Evolutionary conservation across 2,329 filamentous ascomycete species (phyloP).

Genomic region (Phyllosticta citrichinensis): DNA sequence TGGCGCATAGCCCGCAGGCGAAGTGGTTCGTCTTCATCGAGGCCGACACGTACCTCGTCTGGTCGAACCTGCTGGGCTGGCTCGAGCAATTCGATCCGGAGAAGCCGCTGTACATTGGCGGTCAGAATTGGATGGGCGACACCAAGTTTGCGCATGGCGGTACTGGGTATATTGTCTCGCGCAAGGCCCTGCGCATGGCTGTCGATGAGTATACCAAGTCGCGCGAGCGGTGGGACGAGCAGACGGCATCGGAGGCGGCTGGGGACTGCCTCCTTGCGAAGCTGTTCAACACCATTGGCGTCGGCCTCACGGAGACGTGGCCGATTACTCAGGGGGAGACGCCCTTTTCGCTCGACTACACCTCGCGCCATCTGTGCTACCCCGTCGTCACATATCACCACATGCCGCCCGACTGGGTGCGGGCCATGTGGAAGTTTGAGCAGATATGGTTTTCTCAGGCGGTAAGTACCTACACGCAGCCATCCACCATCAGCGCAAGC

Average conservation of each 20-base stretch:
- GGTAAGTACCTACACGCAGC: slow-evolving; percentile 22
- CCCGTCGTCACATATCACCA: slow-evolving; percentile 34
- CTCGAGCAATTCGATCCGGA: slow-evolving; percentile 28
- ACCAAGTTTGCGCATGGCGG: slow-evolving; percentile 37
- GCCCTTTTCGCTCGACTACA: slow-evolving; percentile 31
- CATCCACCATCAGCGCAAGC: slow-evolving; percentile 19
- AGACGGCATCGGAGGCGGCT: slow-evolving; percentile 27
- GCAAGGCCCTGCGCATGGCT: slow-evolving; percentile 29
- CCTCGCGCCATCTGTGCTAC: slow-evolving; percentile 30
- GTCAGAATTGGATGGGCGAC: slow-evolving; percentile 34
- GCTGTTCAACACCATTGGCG: slow-evolving; percentile 25
- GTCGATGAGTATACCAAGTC: slow-evolving; percentile 19
- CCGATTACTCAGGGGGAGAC: slow-evolving; percentile 38
- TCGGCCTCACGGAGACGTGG: slow-evolving; percentile 29
- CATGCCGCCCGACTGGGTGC: slow-evolving; percentile 26
- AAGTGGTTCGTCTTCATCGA: slow-evolving; percentile 32
- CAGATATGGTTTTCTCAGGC: slow-evolving; percentile 26
- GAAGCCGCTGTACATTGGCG: slow-evolving; percentile 34
- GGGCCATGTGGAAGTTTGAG: slow-evolving; percentile 30
- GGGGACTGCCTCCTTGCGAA: slow-evolving; percentile 30
- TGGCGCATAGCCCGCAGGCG: slow-evolving; percentile 24
- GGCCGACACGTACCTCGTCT: slow-evolving; percentile 27
- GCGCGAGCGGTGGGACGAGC: slow-evolving; percentile 12
- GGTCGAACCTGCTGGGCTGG: slow-evolving; percentile 31
- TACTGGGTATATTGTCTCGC: slow-evolving; percentile 35